Conservation (phyloP, 345 rosid genomes). For the Angophora floribunda region DNA sequence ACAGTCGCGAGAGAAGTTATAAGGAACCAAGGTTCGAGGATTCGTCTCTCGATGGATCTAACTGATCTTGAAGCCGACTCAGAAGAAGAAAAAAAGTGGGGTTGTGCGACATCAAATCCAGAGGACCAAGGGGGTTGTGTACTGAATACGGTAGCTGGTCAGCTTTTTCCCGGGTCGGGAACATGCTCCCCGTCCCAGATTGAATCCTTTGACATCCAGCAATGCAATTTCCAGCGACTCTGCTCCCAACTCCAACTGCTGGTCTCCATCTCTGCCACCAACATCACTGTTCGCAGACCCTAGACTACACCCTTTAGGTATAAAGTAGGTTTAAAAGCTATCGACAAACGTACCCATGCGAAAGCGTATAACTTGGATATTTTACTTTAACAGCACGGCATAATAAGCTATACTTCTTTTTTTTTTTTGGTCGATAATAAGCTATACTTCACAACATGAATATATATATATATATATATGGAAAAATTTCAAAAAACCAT, state of each 20-base stretch:
- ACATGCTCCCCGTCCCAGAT: background rate
- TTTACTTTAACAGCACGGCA: background rate
- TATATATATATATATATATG: background rate
- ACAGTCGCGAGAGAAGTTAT: background rate
- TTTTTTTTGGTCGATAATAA: too few species aligned
- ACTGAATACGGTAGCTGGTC: background rate
- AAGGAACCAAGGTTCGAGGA: background rate
- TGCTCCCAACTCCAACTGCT: background rate
- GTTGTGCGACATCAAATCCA: background rate
- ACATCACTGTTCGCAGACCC: background rate
- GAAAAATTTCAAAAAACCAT: background rate
- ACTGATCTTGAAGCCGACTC: background rate
- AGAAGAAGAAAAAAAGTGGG: too few species aligned
- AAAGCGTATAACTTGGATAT: background rate
- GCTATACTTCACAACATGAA: accelerated
- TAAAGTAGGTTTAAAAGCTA: background rate
- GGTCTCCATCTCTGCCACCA: background rate
- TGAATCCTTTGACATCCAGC: background rate
- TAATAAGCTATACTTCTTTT: background rate
- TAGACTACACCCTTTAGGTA: background rate
- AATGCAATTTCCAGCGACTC: background rate
- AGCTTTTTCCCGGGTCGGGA: background rate
- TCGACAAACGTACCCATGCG: background rate
- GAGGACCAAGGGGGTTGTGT: background rate
- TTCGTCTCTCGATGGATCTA: background rate